Evolutionary conservation across 148 eudicot genomes (phyloP), one percentile per base, ranked within the genome.

Genomic region (Fallopia convolvulus): DNA sequence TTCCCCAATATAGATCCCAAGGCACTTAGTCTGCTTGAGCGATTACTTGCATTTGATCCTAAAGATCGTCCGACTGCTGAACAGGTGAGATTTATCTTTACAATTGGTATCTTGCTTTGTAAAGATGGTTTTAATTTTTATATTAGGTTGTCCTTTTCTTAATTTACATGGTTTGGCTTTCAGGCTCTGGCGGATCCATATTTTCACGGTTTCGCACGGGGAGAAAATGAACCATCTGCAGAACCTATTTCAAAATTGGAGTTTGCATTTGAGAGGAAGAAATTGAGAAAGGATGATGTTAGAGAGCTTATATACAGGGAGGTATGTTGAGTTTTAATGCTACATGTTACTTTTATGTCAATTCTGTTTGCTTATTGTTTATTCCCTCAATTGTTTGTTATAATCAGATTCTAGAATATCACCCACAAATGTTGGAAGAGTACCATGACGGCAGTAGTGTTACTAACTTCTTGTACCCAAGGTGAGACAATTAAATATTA

Each of bases 31-130:
- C 88, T 95, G 60, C 88, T 95, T 44, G 90, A 91, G 81, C 93
- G 94, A 53, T 86, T 95, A 83, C 88, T 95, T 80, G 97, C 97
- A 58, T 95, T 95, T 91, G 99, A 95, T 86, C 97, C 97, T 74
- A 87, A 80, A 86, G 90, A 92, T 76, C 99, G 99, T 49, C 87
- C 89, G 53, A 82, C 93, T 65, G 99, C 99, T 68, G 97, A 90
- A 87, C 89, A 91, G 89, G 88, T 95, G 53, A 68, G 74, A 47
- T 18, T 3, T 32, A 73, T 73, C 21, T 13, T 12, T 63, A 68
- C 46, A 68, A 46, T 26, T 46, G 39, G 52, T 18, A 12, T 44
- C 75, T 72, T 40, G 14, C 74, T 39, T 6, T 9, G 44, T 72
- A 32, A 46, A 21, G 33, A 9, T 8, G 26, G 4, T 42, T 20